A percentile compares a stretch with the other conserved stretches of the same genome.
phyloP scores from a whole-genome alignment of 2,329 filamentous ascomycete species.

The Colletotrichum spaethianum region DNA sequence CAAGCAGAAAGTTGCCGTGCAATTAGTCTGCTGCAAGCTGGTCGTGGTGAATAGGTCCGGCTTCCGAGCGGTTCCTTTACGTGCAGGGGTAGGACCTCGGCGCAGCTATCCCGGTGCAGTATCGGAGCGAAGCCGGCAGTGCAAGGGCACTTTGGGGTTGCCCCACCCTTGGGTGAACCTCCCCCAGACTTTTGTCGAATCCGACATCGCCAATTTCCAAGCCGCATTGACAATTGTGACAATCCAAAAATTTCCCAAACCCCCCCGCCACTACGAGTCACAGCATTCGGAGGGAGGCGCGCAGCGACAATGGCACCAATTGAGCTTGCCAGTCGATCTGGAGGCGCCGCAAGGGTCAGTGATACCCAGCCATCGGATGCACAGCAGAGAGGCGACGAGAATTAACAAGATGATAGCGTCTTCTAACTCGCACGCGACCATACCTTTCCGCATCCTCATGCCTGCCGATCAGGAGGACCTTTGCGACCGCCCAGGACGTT shows the following conservation, averaged over 20 bases:
- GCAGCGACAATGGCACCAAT: constrained; percentile 63
- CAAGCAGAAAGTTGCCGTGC: constrained; percentile 4
- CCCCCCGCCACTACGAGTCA: constrained; percentile 36
- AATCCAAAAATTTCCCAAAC: constrained; percentile 35
- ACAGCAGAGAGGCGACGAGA: constrained; percentile 26
- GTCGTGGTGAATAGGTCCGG: background rate
- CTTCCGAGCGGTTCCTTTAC: background rate
- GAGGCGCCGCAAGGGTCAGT: constrained; percentile 62
- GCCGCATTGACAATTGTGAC: constrained; percentile 17
- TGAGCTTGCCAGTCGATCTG: constrained; percentile 64
- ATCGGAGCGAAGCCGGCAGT: constrained; percentile 35
- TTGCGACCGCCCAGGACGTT: constrained; percentile 42
- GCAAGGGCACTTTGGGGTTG: constrained; percentile 30
- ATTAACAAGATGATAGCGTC: constrained; percentile 50
- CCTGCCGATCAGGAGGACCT: constrained; percentile 40
- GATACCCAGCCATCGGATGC: background rate
- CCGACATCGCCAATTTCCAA: constrained; percentile 44
- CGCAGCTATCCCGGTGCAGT: constrained; percentile 8
- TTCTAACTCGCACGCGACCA: constrained; percentile 46
- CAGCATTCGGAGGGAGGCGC: constrained; percentile 35
- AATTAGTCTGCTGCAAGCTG: background rate
- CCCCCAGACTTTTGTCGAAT: constrained; percentile 42
- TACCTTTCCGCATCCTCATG: constrained; percentile 33
- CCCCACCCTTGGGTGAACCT: constrained; percentile 32
- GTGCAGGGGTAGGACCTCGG: constrained; percentile 28